Percentiles rank a stretch among this genome's conserved stretches.
These are phyloP conservation scores for Rostrohypoxylon terebratum DNA, from an alignment of 495 filamentous ascomycete genomes.

Conservation along the genomic window DNA sequence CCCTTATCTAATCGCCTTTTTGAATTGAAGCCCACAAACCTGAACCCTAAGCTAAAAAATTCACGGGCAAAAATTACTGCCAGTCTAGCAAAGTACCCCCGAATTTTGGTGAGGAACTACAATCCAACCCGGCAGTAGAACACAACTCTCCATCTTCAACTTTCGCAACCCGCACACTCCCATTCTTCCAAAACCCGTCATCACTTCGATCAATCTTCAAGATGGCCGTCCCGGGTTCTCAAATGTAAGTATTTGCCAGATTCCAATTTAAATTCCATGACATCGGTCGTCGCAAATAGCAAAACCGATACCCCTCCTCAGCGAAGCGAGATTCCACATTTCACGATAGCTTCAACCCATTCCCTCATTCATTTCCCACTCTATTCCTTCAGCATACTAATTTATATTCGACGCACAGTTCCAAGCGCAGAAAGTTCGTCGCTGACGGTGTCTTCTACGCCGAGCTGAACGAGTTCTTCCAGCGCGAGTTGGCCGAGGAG, in stretches of 20 bases:
- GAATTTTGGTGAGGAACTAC: slow-evolving; percentile 37
- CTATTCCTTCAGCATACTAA: slow-evolving; percentile 27
- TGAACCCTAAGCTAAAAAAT: slow-evolving; percentile 51
- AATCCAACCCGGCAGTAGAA: slow-evolving; percentile 36
- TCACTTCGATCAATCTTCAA: slow-evolving; percentile 53
- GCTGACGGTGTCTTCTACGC: slow-evolving; percentile 99
- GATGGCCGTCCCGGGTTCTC: slow-evolving; percentile 64
- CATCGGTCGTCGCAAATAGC: not conserved
- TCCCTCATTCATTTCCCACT: not conserved
- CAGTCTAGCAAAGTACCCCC: slow-evolving; percentile 36
- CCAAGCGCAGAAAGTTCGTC: slow-evolving; percentile 99
- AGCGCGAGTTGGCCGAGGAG: slow-evolving; percentile 99
- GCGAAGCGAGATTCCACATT: slow-evolving; percentile 1
- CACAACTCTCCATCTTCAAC: slow-evolving; percentile 28
- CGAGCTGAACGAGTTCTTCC: slow-evolving; percentile 99
- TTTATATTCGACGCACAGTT: slow-evolving; percentile 62
- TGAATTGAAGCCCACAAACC: slow-evolving; percentile 43
- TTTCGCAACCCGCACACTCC: slow-evolving; percentile 26
- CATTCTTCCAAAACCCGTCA: slow-evolving; percentile 43
- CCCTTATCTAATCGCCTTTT: slow-evolving; percentile 21
- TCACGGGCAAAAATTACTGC: slow-evolving; percentile 32
- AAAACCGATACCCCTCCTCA: slow-evolving; percentile 10
- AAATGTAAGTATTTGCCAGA: slow-evolving; percentile 62
- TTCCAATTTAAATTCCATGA: not conserved
- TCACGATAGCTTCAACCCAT: slow-evolving; percentile 11